phyloP scores from a whole-genome alignment of 768 basidiomycete genomes.

The Auriscalpium orientale region DNA sequence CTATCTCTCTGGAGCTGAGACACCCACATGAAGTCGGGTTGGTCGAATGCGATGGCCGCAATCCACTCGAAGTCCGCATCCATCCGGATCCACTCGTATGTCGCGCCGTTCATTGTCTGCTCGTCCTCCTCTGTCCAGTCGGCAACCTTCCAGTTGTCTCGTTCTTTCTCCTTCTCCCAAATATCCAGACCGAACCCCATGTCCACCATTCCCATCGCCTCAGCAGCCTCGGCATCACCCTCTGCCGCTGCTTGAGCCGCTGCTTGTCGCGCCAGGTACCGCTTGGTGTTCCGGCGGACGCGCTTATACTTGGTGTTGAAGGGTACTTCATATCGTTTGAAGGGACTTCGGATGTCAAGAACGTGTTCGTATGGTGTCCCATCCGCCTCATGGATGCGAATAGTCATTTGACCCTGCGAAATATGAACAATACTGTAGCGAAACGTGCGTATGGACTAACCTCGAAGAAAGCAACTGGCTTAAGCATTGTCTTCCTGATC shows the following conservation, averaged over 20 bases:
- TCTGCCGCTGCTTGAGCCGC: constrained; percentile 91
- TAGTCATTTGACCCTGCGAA: constrained; percentile 87
- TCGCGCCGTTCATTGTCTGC: constrained; percentile 86
- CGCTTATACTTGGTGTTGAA: constrained; percentile 99
- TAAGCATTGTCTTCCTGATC: constrained; percentile 54
- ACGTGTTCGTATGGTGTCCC: constrained; percentile 99
- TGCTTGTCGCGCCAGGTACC: constrained; percentile 88
- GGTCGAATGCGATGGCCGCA: constrained; percentile 83
- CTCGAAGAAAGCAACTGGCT: constrained; percentile 88
- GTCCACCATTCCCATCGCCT: constrained; percentile 90
- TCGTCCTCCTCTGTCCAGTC: constrained; percentile 99
- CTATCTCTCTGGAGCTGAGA: constrained; percentile 91
- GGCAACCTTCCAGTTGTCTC: constrained; percentile 92
- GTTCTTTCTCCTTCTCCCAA: constrained; percentile 93
- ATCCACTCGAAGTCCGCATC: constrained; percentile 99
- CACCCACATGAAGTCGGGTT: constrained; percentile 99
- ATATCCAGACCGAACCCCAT: constrained; percentile 90
- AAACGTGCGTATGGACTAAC: constrained; percentile 32
- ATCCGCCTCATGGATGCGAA: constrained; percentile 98
- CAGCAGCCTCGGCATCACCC: constrained; percentile 85
- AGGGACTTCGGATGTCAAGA: constrained; percentile 76
- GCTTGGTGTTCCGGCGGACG: constrained; percentile 90
- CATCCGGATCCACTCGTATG: constrained; percentile 99
- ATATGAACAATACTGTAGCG: not conserved
- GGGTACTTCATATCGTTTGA: constrained; percentile 95